Base-by-base conservation (phyloP, 306 rosid genomes). In the Cicer yamashitae region DNA sequence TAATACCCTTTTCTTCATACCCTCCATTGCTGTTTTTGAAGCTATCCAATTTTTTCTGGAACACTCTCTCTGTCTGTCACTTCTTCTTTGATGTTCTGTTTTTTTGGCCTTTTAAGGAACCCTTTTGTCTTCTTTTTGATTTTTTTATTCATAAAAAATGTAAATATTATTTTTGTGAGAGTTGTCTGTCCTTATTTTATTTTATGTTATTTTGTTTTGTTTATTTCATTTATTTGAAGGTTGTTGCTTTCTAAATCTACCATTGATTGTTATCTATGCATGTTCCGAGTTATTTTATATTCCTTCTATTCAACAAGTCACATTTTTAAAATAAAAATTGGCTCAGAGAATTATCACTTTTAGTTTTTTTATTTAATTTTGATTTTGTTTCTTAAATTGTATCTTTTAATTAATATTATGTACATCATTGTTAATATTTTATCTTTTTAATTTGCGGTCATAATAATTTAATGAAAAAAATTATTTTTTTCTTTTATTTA, bases 11-110 rank as follows among this genome's bases (percentile, higher is more conserved):
- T 41, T 71, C 17, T 76, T 82, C 74, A 45, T 79, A 2, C 73
- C 54, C 77, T 75, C 91, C 96, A 91, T 87, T 10, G 64, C 11
- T 76, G 39, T 57, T 67, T 56, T 14, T 34, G 50, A 10, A 51
- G 62, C 30, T 53, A 30, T 20, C 50, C 82, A 54, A 75, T 73
- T 17, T 75, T 22, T 57, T 76, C 83, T 68, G 74, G 85, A 82
- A 80, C 76, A 72, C 87, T 62, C 44, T 59, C 13, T 59, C 30
- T 25, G 30, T 10, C 83, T 61, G 74, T 64, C 51, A 68, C 41
- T 53, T 7, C 45, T 65, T 67, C 60, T 76, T 2, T 50, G 0
- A 64, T 34, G 76, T 64, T 73, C 81, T 78, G 81, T 72, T 73
- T 7, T 68, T 80, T 57, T 46, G 50, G 79, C 66, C 57, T 57